These are phyloP conservation scores for Triangularia verruculosa DNA, from an alignment of 2,329 filamentous ascomycete genomes.

Conservation along the genomic window DNA sequence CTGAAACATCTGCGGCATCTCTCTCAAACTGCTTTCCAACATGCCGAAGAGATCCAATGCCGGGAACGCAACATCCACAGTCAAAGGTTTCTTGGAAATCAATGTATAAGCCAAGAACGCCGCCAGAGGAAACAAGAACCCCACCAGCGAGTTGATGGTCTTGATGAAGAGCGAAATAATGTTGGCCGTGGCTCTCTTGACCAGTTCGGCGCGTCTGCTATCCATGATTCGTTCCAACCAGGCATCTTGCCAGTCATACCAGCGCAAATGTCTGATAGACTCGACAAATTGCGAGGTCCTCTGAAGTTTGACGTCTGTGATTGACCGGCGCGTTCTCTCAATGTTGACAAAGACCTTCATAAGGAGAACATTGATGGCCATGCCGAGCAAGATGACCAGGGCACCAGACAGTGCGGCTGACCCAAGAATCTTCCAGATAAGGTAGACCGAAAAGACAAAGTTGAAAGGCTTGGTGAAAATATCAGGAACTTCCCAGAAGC, in stretches of 20 bases:
- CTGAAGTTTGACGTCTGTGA: conserved; percentile 76
- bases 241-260: conserved; percentile 78
- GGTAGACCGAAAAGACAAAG: conserved; percentile 67
- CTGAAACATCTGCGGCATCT: conserved; percentile 72
- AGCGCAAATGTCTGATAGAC: conserved; percentile 74
- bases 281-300: conserved; percentile 84
- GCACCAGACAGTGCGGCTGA: conserved; percentile 75
- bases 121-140: conserved; percentile 72
- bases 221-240: conserved; percentile 71
- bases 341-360: conserved; percentile 64
- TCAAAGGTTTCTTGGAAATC: conserved; percentile 63
- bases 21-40: conserved; percentile 69
- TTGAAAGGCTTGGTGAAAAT: conserved; percentile 74
- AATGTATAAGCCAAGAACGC: conserved; percentile 80
- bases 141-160: conserved; percentile 68
- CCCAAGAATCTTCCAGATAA: conserved; percentile 77
- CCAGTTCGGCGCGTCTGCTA: conserved; percentile 64
- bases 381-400: conserved; percentile 64
- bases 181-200: conserved; percentile 60
- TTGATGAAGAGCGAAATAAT: conserved; percentile 61
- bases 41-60: conserved; percentile 77
- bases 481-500: conserved; percentile 84
- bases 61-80: conserved; percentile 81
- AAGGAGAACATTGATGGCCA: conserved; percentile 65
- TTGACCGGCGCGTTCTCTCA: conserved; percentile 67